Conservation (phyloP, 2,329 filamentous ascomycete genomes). For the Fusarium ramigenum region DNA sequence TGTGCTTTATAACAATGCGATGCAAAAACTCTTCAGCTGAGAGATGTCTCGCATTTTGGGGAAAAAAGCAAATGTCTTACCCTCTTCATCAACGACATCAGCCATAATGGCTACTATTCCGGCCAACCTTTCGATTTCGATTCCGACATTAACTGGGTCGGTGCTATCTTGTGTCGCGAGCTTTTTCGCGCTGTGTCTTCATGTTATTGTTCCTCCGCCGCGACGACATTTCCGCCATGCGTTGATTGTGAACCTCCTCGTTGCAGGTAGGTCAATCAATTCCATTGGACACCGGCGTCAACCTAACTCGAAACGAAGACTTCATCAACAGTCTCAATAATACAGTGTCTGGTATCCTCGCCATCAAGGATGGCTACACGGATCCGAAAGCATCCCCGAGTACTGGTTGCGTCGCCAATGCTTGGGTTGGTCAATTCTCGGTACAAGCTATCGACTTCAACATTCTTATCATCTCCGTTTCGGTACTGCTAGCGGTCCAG, state of each 20-base stretch:
- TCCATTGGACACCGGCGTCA: fast-evolving
- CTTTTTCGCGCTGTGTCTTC: neutral
- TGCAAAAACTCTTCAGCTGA: neutral
- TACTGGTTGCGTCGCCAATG: neutral
- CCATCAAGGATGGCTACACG: neutral
- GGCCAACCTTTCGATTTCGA: neutral
- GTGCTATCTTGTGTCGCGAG: neutral
- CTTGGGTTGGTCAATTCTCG: neutral
- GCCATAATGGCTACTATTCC: neutral
- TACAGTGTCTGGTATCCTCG: neutral
- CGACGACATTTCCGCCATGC: neutral
- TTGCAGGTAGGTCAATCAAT: neutral
- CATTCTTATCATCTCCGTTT: neutral
- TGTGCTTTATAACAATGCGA: neutral
- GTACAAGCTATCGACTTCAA: neutral
- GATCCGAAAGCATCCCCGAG: neutral
- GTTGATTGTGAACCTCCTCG: neutral
- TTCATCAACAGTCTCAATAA: neutral
- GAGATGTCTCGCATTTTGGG: neutral
- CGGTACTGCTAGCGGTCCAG: neutral
- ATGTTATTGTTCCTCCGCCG: neutral
- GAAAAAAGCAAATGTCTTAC: neutral
- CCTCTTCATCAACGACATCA: neutral
- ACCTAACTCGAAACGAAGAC: neutral
- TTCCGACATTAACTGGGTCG: neutral